A percentile compares a stretch with the other conserved stretches of the same genome.
phyloP scores from a whole-genome alignment of 345 rosid species.

The Adansonia digitata region DNA sequence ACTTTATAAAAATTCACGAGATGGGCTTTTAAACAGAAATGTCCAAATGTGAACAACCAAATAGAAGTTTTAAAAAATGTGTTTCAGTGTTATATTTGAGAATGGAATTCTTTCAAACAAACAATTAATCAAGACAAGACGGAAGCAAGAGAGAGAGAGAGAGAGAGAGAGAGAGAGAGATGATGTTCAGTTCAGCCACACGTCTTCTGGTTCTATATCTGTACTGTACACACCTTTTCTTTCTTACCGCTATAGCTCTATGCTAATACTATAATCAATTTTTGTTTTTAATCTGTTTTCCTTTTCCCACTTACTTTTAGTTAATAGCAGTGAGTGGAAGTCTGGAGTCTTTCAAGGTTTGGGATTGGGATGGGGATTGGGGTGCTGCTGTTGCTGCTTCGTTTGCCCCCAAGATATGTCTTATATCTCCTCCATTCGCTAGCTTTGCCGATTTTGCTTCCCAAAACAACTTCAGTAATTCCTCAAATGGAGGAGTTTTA shows the following conservation, averaged over 20 bases:
- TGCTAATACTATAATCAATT: not conserved
- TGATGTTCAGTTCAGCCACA: not conserved
- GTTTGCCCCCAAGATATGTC: conserved; percentile 43
- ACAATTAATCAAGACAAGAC: conserved; percentile 30
- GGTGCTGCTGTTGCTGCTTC: conserved; percentile 35
- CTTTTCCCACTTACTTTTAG: conserved; percentile 22
- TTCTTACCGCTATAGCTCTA: not conserved
- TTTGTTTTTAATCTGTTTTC: not conserved
- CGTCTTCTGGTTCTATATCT: conserved; percentile 20
- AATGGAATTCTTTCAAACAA: conserved; percentile 11
- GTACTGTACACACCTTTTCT: conserved; percentile 38
- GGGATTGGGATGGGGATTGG: conserved; percentile 12
- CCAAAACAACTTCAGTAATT: conserved; percentile 64
- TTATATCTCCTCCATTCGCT: conserved; percentile 77
- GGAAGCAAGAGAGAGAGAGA: not conserved
- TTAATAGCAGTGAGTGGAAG: conserved; percentile 85
- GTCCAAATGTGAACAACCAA: not conserved
- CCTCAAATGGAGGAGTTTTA: conserved; percentile 81
- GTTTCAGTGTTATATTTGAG: not conserved
- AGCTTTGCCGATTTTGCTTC: conserved; percentile 58
- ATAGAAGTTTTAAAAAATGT: not conserved
- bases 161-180: not conserved
- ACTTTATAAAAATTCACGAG: too few species aligned
- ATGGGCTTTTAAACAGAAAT: too few species aligned
- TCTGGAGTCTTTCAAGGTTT: conserved; percentile 73